These are phyloP conservation scores for Eutypella sp. DNA, from an alignment of 2,329 filamentous ascomycete genomes.

Conservation along the genomic window DNA sequence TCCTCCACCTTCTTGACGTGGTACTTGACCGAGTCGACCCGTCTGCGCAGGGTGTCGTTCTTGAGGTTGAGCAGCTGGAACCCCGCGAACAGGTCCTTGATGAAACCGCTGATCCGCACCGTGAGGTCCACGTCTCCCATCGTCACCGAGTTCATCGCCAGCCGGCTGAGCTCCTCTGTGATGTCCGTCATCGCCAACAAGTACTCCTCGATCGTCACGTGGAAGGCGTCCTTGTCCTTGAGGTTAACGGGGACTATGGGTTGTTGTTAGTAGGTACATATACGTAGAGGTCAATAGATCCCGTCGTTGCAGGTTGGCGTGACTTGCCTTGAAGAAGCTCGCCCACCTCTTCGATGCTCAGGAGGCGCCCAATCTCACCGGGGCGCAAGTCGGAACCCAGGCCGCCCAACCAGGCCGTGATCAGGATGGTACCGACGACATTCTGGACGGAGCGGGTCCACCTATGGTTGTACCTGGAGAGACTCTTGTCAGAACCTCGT, in stretches of 20 bases:
- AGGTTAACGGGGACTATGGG: slow-evolving; percentile 78
- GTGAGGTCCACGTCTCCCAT: slow-evolving; percentile 83
- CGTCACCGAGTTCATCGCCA: slow-evolving; percentile 92
- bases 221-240: slow-evolving; percentile 85
- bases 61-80: slow-evolving; percentile 98
- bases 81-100: slow-evolving; percentile 91
- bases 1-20: slow-evolving; percentile 97
- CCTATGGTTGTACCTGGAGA: slow-evolving; percentile 65
- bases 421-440: slow-evolving; percentile 55
- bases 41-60: slow-evolving; percentile 84
- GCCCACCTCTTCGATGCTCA: slow-evolving; percentile 86
- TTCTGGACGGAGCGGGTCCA: slow-evolving; percentile 85
- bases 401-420: slow-evolving; percentile 74
- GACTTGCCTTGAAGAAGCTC: slow-evolving; percentile 64
- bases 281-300: background rate
- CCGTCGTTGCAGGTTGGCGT: background rate
- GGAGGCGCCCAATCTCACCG: slow-evolving; percentile 57
- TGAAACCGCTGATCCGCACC: slow-evolving; percentile 81
- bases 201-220: slow-evolving; percentile 96
- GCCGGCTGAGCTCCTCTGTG: slow-evolving; percentile 82
- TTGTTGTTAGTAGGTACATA: slow-evolving; percentile 7
- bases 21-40: slow-evolving; percentile 93
- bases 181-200: slow-evolving; percentile 81
- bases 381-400: slow-evolving; percentile 51
- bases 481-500: slow-evolving; percentile 1